Evolutionary conservation across 176 grass and related monocot species (phyloP).

Genomic region (Oryza meridionalis): DNA sequence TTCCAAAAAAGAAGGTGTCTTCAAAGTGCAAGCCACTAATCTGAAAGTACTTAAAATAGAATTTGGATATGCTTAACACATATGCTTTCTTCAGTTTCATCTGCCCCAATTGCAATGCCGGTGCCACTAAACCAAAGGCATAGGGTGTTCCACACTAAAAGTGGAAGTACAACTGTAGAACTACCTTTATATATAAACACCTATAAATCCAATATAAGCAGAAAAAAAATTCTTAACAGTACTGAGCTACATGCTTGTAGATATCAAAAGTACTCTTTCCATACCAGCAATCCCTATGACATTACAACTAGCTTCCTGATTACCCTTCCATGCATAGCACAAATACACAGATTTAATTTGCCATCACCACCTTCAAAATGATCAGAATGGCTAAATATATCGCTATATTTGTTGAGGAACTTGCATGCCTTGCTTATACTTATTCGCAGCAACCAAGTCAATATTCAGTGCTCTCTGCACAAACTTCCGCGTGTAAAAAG

Average conservation of each 20-base stretch:
- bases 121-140: neutral
- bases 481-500: neutral
- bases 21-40: neutral
- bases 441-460: neutral
- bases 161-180: neutral
- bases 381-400: slow-evolving; percentile 1
- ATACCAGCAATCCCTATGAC: neutral
- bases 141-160: neutral
- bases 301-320: neutral
- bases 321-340: neutral
- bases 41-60: neutral
- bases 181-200: neutral
- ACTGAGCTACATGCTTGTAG: no score
- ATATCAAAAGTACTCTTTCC: neutral
- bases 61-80: neutral
- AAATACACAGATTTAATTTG: neutral
- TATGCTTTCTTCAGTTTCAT: neutral
- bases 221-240: no score
- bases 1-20: neutral
- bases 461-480: neutral
- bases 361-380: neutral
- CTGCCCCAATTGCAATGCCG: neutral
- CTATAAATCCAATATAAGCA: no score
- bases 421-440: neutral
- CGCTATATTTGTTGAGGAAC: neutral